These are phyloP conservation scores for Leishmania martiniquensis DNA, from an alignment of 208 protist genomes.

Conservation along the genomic window DNA sequence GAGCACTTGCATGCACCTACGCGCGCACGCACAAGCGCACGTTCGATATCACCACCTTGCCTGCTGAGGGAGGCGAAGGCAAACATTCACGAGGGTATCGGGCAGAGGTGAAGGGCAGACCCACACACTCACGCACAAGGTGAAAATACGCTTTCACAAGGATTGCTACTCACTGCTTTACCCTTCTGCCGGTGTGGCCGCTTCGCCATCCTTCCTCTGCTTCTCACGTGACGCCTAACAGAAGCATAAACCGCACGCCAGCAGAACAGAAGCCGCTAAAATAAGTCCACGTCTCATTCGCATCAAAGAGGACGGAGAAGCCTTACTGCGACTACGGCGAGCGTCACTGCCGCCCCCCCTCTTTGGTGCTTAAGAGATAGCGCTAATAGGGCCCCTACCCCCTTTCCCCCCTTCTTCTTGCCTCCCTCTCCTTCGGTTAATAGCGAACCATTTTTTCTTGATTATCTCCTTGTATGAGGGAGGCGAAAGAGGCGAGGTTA, in stretches of 20 bases:
- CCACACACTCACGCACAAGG: neutral
- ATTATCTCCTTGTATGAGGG: too few species aligned
- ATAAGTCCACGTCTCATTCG: neutral
- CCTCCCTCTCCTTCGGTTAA: too few species aligned
- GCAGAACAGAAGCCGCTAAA: constrained; percentile 2
- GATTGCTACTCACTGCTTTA: neutral
- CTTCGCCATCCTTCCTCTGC: neutral
- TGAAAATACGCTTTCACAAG: neutral
- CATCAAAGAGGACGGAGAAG: neutral
- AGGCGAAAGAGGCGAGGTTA: neutral
- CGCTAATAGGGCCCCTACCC: too few species aligned
- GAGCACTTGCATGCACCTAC: too few species aligned
- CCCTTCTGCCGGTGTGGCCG: neutral
- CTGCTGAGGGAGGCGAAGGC: neutral
- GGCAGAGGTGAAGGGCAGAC: neutral
- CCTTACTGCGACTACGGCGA: neutral
- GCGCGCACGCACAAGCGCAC: neutral
- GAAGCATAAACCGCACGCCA: neutral
- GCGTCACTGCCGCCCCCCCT: neutral
- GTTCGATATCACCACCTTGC: too few species aligned
- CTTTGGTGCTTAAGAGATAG: too few species aligned
- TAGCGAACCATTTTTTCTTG: too few species aligned
- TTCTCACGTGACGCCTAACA: constrained; percentile 1
- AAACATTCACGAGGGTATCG: neutral
- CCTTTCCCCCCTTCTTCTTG: neutral